Conservation (phyloP, 805 yeast genomes). For the Starmerella bacillaris region DNA sequence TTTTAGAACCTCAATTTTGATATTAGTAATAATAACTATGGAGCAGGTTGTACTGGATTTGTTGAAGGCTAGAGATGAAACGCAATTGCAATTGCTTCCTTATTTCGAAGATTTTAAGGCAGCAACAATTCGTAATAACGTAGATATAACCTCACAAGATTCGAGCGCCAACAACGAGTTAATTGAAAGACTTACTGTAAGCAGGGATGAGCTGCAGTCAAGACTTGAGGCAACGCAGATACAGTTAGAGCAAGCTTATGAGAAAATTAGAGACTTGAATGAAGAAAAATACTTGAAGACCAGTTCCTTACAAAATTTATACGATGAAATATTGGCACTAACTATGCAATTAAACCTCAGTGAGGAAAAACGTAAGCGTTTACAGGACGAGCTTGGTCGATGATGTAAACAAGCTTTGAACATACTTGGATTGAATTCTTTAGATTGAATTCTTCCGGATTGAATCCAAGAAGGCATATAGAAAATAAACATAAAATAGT, state of each 20-base stretch:
- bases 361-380: slow-evolving; percentile 18
- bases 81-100: slow-evolving; percentile 6
- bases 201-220: slow-evolving; percentile 18
- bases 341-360: slow-evolving; percentile 40
- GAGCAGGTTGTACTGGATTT: not conserved
- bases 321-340: slow-evolving; percentile 47
- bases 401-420: no score
- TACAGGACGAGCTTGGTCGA: slow-evolving; percentile 13
- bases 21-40: no score
- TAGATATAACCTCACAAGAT: not conserved
- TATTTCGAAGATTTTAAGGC: slow-evolving; percentile 14
- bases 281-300: slow-evolving; percentile 28
- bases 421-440: no score
- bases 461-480: no score
- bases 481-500: no score
- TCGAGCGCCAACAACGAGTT: not conserved
- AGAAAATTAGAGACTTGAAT: slow-evolving; percentile 11
- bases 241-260: slow-evolving; percentile 18
- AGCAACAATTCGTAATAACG: slow-evolving; percentile 16
- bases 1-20: no score
- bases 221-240: slow-evolving; percentile 17
- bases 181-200: slow-evolving; percentile 13
- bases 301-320: slow-evolving; percentile 38
- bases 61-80: slow-evolving; percentile 7
- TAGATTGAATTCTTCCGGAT: no score